Evolutionary conservation across 108 stramenopile species (phyloP), one percentile per base, ranked within the genome.

Genomic region (Chaetoceros tenuissimus): DNA sequence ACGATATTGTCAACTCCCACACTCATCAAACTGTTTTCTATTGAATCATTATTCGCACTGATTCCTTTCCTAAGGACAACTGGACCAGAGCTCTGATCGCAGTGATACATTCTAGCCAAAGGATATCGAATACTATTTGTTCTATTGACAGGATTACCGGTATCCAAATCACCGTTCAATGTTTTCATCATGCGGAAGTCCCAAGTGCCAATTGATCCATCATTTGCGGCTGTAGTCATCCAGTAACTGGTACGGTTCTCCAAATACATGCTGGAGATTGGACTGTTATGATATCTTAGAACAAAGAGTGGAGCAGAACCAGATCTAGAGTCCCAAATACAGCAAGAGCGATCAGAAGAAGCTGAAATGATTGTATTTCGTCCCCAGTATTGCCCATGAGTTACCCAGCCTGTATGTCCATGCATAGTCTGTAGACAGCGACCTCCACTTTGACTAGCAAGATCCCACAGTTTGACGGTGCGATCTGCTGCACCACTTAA

Each of bases 191-290:
- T 61, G 19, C 90, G 69, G 62, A 92, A 88, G 62, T 92, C 90
- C 90, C 90, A 92, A 51, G 90, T 84, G 5, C 84, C 82, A 29
- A 92, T 55, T 21, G 79, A 71, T 18, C 90, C 90, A 69, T 92
- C 90, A 25, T 72, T 66, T 0, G 66, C 86, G n/a, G 87, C 90
- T 48, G 77, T 84, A 7, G 86, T 76, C 79, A 88, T 78, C 24
- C 84, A 26, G 22, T 80, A 80, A 64, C 87, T 86, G 1, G 90
- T 86, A 48, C 90, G 48, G 24, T 82, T 70, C 24, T 86, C 90
- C 2, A 92, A 73, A 25, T 88, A 68, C 24, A 92, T 46, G 51
- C 82, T 81, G 3, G 90, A 86, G 7, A 92, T 61, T 10, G 90
- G 90, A 3, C 86, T 64, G 23, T 73, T 64, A 54, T 92, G 90